Evolutionary conservation across 2,329 filamentous ascomycete genomes (phyloP).

Genomic region (Lomentospora prolificans): DNA sequence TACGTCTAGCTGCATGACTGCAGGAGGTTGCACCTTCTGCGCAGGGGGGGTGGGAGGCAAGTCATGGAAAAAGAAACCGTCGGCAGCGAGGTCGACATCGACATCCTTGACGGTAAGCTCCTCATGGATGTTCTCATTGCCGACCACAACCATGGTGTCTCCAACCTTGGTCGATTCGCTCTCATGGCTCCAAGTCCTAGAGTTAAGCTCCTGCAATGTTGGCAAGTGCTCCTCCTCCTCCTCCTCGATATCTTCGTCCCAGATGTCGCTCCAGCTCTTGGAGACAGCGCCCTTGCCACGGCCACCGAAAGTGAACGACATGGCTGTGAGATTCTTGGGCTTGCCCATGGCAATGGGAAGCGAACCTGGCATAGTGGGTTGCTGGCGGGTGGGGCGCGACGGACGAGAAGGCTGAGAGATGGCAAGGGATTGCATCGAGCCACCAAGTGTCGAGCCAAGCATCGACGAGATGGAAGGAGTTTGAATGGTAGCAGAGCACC

Average conservation of each 20-base stretch:
- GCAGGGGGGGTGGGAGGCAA: conserved; percentile 25
- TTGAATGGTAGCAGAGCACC: conserved; percentile 68
- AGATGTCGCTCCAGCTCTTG: conserved; percentile 99
- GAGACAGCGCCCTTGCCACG: conserved; percentile 70
- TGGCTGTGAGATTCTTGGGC: conserved; percentile 57
- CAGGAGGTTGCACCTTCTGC: conserved; percentile 18
- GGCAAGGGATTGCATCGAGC: conserved; percentile 68
- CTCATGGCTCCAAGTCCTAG: conserved; percentile 71
- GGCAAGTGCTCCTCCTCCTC: conserved; percentile 48
- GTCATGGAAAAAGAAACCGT: conserved; percentile 67
- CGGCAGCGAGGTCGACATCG: conserved; percentile 56
- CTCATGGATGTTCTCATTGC: conserved; percentile 14
- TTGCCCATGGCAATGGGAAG: conserved; percentile 73
- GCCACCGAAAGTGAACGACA: conserved; percentile 66
- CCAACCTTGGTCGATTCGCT: conserved; percentile 34
- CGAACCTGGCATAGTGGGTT: conserved; percentile 44
- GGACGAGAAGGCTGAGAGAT: conserved; percentile 29
- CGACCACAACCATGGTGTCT: conserved; percentile 21
- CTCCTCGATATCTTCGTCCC: conserved; percentile 82
- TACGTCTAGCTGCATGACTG: conserved; percentile 23
- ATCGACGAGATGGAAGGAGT: conserved; percentile 78
- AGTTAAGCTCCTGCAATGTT: conserved; percentile 56
- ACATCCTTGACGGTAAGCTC: conserved; percentile 35
- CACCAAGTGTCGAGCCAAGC: conserved; percentile 69
- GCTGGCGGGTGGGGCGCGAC: conserved; percentile 32